phyloP scores from a whole-genome alignment of 2,329 filamentous ascomycete genomes.

The Emericellopsis atlantica region DNA sequence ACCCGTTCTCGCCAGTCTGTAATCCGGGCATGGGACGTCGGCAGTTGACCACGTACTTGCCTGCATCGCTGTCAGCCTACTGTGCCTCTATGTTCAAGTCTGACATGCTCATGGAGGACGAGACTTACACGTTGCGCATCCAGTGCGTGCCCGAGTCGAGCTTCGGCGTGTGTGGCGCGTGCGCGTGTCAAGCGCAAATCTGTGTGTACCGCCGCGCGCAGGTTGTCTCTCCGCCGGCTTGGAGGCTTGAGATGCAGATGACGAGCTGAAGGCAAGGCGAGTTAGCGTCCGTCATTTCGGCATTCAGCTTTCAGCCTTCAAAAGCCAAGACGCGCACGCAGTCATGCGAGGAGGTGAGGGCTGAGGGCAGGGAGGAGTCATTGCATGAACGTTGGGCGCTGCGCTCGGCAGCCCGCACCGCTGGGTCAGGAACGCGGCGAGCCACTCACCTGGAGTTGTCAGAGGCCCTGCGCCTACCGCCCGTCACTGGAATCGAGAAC shows the following conservation, averaged over 20 bases:
- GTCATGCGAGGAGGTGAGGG: background rate
- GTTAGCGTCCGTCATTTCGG: background rate
- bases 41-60: conserved; percentile 6
- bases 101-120: background rate
- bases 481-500: conserved; percentile 18
- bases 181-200: conserved; percentile 23
- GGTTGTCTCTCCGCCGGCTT: conserved; percentile 7
- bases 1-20: background rate
- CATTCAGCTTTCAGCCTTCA: background rate
- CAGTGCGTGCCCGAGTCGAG: conserved; percentile 22
- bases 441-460: conserved; percentile 8
- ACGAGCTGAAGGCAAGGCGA: background rate
- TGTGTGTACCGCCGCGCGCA: conserved; percentile 16
- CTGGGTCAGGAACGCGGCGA: background rate
- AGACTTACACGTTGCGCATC: conserved; percentile 22
- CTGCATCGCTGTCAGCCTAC: conserved; percentile 1
- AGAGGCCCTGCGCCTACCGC: conserved; percentile 5
- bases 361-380: background rate
- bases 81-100: background rate
- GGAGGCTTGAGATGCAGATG: conserved; percentile 5
- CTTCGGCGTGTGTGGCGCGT: conserved; percentile 23
- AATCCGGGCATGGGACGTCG: background rate
- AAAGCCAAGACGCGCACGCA: background rate
- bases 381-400: background rate
- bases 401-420: background rate